Conservation (phyloP, 2,329 filamentous ascomycete genomes). For the Colletotrichum spinosum region DNA sequence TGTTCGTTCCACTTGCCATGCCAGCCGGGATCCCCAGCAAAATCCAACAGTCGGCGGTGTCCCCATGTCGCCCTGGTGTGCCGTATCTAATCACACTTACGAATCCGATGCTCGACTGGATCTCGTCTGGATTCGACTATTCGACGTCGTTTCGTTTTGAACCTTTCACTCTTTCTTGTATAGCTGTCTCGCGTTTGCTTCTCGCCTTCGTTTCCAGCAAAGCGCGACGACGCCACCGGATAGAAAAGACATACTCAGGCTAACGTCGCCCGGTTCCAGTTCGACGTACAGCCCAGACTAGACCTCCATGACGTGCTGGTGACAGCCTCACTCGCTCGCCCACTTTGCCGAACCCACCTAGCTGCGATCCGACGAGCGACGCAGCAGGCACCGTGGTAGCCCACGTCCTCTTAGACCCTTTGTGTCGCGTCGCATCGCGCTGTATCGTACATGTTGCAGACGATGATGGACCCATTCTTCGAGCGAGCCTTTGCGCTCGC, state of each 20-base stretch:
- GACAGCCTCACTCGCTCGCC: slow-evolving; percentile 9
- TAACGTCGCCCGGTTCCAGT: too few relatives aligned
- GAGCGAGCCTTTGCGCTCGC: slow-evolving; percentile 30
- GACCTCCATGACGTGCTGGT: slow-evolving; percentile 26
- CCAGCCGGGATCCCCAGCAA: too few relatives aligned
- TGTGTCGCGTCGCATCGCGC: background rate
- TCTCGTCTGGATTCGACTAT: background rate
- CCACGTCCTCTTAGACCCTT: slow-evolving; percentile 3
- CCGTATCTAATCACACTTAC: slow-evolving; percentile 28
- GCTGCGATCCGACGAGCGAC: slow-evolving; percentile 4
- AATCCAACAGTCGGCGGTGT: slow-evolving; percentile 2
- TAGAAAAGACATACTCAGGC: too few relatives aligned
- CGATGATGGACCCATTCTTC: slow-evolving; percentile 19
- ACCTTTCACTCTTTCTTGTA: background rate
- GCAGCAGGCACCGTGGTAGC: slow-evolving; percentile 6
- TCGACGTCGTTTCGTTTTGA: background rate
- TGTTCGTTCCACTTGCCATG: slow-evolving; percentile 15
- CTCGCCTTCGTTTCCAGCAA: too few relatives aligned
- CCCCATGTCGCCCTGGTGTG: slow-evolving; percentile 1
- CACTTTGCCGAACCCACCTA: background rate
- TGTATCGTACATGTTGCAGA: slow-evolving; percentile 1
- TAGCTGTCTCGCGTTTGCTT: background rate
- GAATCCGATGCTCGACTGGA: slow-evolving; percentile 1
- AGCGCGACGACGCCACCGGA: too few relatives aligned
- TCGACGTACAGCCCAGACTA: background rate